A percentile compares a stretch with the other conserved stretches of the same genome.
phyloP scores from a whole-genome alignment of 176 grass and related monocot genomes.

The Paspalum vaginatum region DNA sequence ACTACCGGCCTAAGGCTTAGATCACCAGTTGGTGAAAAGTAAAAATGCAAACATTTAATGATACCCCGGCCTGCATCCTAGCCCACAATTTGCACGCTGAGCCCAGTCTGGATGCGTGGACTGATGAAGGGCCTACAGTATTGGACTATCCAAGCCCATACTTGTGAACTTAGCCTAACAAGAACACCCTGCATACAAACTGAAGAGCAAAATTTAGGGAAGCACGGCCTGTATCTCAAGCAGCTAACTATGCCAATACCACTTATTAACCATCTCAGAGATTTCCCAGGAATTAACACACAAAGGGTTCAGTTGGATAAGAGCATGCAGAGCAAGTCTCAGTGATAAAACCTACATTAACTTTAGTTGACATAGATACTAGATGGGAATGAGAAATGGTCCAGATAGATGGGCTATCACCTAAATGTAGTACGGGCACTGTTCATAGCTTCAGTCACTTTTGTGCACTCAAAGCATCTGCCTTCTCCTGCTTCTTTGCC shows the following conservation, averaged over 20 bases:
- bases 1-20: too few species aligned
- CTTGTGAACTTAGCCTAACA: too few species aligned
- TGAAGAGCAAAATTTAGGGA: not conserved
- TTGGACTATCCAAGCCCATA: too few species aligned
- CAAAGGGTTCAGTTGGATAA: constrained; percentile 1
- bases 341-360: not conserved
- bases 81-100: too few species aligned
- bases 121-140: too few species aligned
- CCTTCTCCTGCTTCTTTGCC: constrained; percentile 54
- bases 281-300: not conserved
- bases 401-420: not conserved
- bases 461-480: constrained; percentile 21
- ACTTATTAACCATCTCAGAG: constrained; percentile 23
- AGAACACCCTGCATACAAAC: constrained; percentile 4
- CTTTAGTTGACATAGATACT: not conserved
- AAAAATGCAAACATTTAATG: too few species aligned
- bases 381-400: constrained; percentile 7
- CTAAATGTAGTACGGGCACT: not conserved
- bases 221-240: not conserved
- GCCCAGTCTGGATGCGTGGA: too few species aligned
- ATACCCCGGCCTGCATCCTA: too few species aligned
- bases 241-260: not conserved
- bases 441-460: constrained; percentile 21
- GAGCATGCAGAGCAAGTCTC: not conserved
- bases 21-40: too few species aligned